Evolutionary conservation across 1,284 basidiomycete genomes (phyloP), one percentile per base, ranked within the genome.

Genomic region (Rhodotorula sp.): DNA sequence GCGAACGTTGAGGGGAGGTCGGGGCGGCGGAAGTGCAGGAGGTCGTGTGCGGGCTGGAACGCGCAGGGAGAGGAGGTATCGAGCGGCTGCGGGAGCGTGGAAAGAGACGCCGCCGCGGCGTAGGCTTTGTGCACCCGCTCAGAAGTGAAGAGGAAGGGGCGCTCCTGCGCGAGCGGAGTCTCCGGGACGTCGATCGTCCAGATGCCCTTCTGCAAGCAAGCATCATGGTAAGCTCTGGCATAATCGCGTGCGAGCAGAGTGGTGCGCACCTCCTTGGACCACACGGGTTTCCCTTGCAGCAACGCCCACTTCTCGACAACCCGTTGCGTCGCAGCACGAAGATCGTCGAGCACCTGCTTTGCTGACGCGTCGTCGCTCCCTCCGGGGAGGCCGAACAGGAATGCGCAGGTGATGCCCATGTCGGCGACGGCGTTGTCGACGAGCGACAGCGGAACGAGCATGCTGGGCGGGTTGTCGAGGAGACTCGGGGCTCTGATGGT

Each of bases 161-260:
- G 21, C 19, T 19, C 4, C 17, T 14, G 12, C 19, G 27, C 7
- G 25, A 27, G 45, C 19, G 46, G 25, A 9, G 34, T 12, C 21
- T 61, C 59, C 9, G 59, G 59, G 46, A 61, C 59, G 46, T 61
- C 46, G 25, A 61, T 19, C 16, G 48, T 25, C 59, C 59, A 61
- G 16, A 23, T 19, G 59, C 46, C 25, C 9, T 48, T 21, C 59
- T 61, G 46, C 21, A 1, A 25, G 16, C 3, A 2, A 7, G 16
- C 23, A 14, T 7, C 7, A 16, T 16, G 16, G 58, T 34, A n/a
- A 34, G 25, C 13, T 21, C 5, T 13, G 25, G 3, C 8, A n/a
- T 4, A 14, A n/a, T 13, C 44, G 44, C n/a, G 21, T 17, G 14
- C 9, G 12, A 49, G 25, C 7, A 1, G 14, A 7, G 14, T 4